Percentiles rank a stretch among this genome's conserved stretches.
These are phyloP conservation scores for Anisodus acutangulus DNA, from an alignment of 257 asterid genomes.

Conservation along the genomic window DNA sequence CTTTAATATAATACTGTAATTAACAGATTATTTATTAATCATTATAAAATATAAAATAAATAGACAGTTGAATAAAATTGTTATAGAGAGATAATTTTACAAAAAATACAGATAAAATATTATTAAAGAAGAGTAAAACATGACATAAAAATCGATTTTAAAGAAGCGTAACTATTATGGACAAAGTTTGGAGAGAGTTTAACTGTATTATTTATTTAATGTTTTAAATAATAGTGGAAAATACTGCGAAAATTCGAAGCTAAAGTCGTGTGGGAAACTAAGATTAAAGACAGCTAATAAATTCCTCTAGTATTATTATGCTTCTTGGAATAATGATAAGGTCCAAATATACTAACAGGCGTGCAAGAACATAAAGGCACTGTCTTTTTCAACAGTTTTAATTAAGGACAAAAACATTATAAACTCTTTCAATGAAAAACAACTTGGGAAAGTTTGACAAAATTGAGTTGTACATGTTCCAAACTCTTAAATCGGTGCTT, in stretches of 20 bases:
- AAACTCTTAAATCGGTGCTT: not conserved
- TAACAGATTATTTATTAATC: too few species aligned
- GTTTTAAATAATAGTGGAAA: not conserved
- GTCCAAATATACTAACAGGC: slow-evolving; percentile 12
- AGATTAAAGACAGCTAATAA: not conserved
- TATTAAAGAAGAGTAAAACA: too few species aligned
- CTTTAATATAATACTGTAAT: too few species aligned
- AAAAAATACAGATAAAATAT: too few species aligned
- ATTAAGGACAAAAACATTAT: not conserved
- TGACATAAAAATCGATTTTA: too few species aligned
- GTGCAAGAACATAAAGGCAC: slow-evolving; percentile 17
- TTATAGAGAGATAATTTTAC: too few species aligned
- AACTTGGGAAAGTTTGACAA: slow-evolving; percentile 1
- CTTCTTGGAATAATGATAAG: not conserved
- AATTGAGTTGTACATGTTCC: not conserved
- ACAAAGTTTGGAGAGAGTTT: too few species aligned
- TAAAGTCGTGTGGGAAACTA: not conserved
- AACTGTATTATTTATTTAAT: not conserved
- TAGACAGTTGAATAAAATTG: too few species aligned
- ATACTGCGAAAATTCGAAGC: not conserved
- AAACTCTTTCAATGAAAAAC: not conserved
- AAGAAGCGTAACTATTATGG: too few species aligned
- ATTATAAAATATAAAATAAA: too few species aligned
- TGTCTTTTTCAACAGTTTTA: not conserved
- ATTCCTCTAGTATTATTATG: not conserved